Conservation (phyloP, 306 rosid genomes). For the Prinsepia uniflora region DNA sequence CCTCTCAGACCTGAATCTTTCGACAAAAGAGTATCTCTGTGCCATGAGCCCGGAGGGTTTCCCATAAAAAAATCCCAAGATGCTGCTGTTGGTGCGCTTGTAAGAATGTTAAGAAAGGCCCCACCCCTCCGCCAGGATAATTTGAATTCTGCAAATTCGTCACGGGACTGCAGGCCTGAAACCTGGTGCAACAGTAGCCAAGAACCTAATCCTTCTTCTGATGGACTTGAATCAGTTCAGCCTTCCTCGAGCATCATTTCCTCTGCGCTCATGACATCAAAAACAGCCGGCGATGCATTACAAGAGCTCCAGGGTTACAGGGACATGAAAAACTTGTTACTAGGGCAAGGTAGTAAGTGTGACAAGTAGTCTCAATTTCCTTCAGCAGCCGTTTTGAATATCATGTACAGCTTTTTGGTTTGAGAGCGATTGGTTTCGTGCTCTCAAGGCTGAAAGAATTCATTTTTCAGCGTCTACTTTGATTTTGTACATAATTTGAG, state of each 20-base stretch:
- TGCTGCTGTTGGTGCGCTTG: constrained; percentile 81
- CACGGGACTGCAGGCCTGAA: constrained; percentile 31
- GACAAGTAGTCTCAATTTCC: constrained; percentile 25
- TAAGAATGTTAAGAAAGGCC: constrained; percentile 67
- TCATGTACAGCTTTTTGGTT: constrained; percentile 25
- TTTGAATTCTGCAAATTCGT: constrained; percentile 34
- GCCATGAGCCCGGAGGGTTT: constrained; percentile 54
- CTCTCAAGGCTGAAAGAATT: constrained; percentile 6
- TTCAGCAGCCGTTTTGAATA: constrained; percentile 17
- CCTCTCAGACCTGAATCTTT: constrained; percentile 48
- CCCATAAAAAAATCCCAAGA: constrained; percentile 63
- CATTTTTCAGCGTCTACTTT: constrained; percentile 5
- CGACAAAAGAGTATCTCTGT: constrained; percentile 38
- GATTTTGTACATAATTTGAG: constrained; percentile 28
- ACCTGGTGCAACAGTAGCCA: constrained; percentile 26
- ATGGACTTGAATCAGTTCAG: constrained; percentile 12
- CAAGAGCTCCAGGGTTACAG: constrained; percentile 76
- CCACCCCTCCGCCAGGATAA: constrained; percentile 70
- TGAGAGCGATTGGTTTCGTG: not conserved
- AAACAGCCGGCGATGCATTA: constrained; percentile 76
- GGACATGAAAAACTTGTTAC: constrained; percentile 60
- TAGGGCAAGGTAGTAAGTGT: constrained; percentile 36
- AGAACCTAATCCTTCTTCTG: constrained; percentile 30
- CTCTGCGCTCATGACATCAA: constrained; percentile 35
- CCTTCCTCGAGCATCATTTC: constrained; percentile 37